Base-by-base conservation (phyloP, 345 rosid genomes). In the Psidium friedrichsthalianum region DNA sequence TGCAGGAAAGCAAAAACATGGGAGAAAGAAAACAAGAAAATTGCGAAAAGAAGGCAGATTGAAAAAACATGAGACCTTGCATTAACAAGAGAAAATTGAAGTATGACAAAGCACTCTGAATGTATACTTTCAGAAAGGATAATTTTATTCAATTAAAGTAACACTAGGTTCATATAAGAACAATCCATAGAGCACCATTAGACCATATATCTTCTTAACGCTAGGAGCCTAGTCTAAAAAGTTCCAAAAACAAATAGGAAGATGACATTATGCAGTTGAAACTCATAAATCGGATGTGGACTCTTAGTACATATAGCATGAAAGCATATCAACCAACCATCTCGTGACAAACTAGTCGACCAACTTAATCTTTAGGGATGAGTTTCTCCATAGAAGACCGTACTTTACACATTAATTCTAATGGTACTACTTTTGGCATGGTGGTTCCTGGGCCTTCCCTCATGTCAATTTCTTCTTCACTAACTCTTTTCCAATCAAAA, bases 401-500 rank as follows among this genome's bases (percentile, higher is more conserved):
- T 8, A 94, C 59, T 84, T 86, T 91, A 59, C 96, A 91, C 91
- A 86, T 82, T 18, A 84, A 93, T 74, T 85, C 86, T 55, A 93
- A 82, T 0, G 96, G 92, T 51, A 18, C 83, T 21, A 84, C 85
- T n/a, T 89, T 91, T 14, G 92, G 93, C 93, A 91, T 86, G 56
- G 88, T 87, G 56, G 83, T 6, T 5, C 94, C 92, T 59, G 42
- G 27, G 7, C 74, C 90, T 88, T 91, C 92, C 11, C n/a, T 78
- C 94, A 92, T 90, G 56, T 92, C 92, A 32, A 91, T 85, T 52
- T 61, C 78, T n/a, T 89, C 83, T 1, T 83, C 85, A 11, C 88
- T 85, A n/a, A 90, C 56, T 84, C 88, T 91, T 16, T 90, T 58
- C 94, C 94, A 94, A 25, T 94, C 92, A 8, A 92, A 91, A 69